Base-by-base conservation (phyloP, 495 filamentous ascomycete genomes). In the Aspergillus ellipticus region DNA sequence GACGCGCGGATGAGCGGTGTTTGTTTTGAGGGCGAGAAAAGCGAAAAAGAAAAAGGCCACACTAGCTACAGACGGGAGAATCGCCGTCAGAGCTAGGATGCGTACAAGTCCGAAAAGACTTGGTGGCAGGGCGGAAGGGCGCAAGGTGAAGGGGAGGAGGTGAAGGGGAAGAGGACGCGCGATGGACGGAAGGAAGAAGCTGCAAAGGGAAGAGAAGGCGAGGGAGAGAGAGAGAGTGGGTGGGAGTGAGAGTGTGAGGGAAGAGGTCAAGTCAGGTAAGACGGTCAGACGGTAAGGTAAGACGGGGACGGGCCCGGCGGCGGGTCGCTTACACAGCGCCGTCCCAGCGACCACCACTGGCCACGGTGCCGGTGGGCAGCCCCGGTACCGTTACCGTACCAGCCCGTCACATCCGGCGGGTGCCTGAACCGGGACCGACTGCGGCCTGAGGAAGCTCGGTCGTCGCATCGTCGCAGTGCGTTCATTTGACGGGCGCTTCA, bases 151-250 rank as follows among this genome's bases (percentile, higher is more conserved):
- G 58, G 66, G 53, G 66, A 58, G 59, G 50, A 63, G 49, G 57
- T 66, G 61, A 53, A 57, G 59, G 46, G 61, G 52, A 56, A 48
- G 67, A 55, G 63, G 63, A 64, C 59, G 58, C 58, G 59, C 55
- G 45, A 50, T 59, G 62, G 57, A 50, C 60, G 62, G 57, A 45
- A 48, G 49, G 54, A 57, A 54, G 54, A 54, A 42, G 49, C 49
- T 52, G 49, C 51, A 29, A 48, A 48, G 55, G 43, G 10, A 58
- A 51, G 26, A 59, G 33, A 35, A 20, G 39, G 39, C 21, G 45
- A 49, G 4, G 6, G 41, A 29, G 41, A 26, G 48, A 50, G 48
- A 17, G 29, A 50, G 48, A 37, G 41, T n/a, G 41, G 17, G 20
- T n/a, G 41, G 8, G 4, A 43, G 20, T 9, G 3, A 6, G 41